Evolutionary conservation across 2,329 filamentous ascomycete genomes (phyloP).

Genomic region (Aspergillus sp.): DNA sequence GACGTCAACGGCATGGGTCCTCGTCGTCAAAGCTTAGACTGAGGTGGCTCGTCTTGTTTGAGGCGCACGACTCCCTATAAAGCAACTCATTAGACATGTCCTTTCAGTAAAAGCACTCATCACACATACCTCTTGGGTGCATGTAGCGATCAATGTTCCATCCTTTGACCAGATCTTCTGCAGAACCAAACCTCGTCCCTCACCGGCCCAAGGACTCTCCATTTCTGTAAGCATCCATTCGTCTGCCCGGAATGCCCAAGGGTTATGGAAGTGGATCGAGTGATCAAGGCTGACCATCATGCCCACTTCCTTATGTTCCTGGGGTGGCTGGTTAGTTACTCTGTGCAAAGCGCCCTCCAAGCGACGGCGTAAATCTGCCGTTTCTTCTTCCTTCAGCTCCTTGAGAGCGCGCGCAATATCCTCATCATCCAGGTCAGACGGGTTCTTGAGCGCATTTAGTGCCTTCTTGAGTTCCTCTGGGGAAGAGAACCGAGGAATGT

Average conservation of each 20-base stretch:
- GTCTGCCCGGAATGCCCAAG: slow-evolving; percentile 50
- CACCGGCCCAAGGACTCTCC: slow-evolving; percentile 54
- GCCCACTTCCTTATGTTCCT: slow-evolving; percentile 42
- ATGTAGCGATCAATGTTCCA: slow-evolving; percentile 52
- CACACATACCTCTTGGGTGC: slow-evolving; percentile 51
- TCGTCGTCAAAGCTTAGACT: slow-evolving; percentile 33
- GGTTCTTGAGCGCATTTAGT: slow-evolving; percentile 45
- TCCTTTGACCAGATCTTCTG: slow-evolving; percentile 54
- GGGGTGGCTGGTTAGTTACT: slow-evolving; percentile 25
- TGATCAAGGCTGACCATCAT: slow-evolving; percentile 57
- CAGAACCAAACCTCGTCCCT: slow-evolving; percentile 51
- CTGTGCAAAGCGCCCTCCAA: slow-evolving; percentile 38
- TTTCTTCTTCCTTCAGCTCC: slow-evolving; percentile 47
- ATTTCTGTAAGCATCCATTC: slow-evolving; percentile 56
- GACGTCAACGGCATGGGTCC: background rate
- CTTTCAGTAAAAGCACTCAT: slow-evolving; percentile 6
- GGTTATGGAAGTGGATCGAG: slow-evolving; percentile 55
- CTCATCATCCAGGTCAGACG: slow-evolving; percentile 46
- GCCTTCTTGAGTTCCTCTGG: slow-evolving; percentile 47
- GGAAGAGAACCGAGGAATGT: slow-evolving; percentile 71
- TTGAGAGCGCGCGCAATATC: slow-evolving; percentile 42
- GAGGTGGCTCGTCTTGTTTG: slow-evolving; percentile 44
- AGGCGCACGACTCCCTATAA: slow-evolving; percentile 49
- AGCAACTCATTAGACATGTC: slow-evolving; percentile 17
- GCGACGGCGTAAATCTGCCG: slow-evolving; percentile 40